Evolutionary conservation across 495 filamentous ascomycete genomes (phyloP).

Genomic region (Hypoxylon subgilvum): DNA sequence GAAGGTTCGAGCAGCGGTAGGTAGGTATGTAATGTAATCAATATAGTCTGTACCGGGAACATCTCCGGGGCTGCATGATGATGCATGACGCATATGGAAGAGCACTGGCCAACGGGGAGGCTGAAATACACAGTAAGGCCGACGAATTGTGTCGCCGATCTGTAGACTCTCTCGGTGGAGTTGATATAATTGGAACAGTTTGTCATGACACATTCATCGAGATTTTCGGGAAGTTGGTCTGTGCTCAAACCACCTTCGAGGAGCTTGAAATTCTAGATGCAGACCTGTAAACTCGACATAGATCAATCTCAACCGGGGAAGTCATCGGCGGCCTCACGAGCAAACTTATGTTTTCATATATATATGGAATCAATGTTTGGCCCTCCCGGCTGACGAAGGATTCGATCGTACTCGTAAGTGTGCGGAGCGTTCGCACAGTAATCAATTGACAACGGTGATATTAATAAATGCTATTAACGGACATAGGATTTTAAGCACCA

Average conservation of each 20-base stretch:
- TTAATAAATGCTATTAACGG: too few relatives aligned
- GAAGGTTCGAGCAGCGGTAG: too few relatives aligned
- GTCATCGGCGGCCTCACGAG: conserved; percentile 16
- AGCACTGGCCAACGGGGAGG: conserved; percentile 10
- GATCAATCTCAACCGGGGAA: not conserved
- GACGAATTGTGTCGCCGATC: conserved; percentile 2
- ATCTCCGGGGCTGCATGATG: conserved; percentile 12
- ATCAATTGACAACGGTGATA: too few relatives aligned
- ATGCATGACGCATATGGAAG: conserved; percentile 11
- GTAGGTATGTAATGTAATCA: conserved; percentile 11
- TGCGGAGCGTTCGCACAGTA: too few relatives aligned
- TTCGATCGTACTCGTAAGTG: too few relatives aligned
- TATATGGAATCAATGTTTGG: not conserved
- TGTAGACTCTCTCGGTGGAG: not conserved
- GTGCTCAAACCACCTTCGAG: conserved; percentile 4
- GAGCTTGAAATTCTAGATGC: conserved; percentile 1
- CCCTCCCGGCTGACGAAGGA: conserved; percentile 28
- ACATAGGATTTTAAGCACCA: too few relatives aligned
- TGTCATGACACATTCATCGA: conserved; percentile 20
- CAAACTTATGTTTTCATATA: not conserved
- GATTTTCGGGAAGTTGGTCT: conserved; percentile 10
- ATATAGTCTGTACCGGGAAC: conserved; percentile 12
- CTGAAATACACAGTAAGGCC: conserved; percentile 24
- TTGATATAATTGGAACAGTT: conserved; percentile 35
- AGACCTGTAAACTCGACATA: conserved; percentile 1